Evolutionary conservation across 2,329 filamentous ascomycete genomes (phyloP).

Genomic region (Diplodia seriata): DNA sequence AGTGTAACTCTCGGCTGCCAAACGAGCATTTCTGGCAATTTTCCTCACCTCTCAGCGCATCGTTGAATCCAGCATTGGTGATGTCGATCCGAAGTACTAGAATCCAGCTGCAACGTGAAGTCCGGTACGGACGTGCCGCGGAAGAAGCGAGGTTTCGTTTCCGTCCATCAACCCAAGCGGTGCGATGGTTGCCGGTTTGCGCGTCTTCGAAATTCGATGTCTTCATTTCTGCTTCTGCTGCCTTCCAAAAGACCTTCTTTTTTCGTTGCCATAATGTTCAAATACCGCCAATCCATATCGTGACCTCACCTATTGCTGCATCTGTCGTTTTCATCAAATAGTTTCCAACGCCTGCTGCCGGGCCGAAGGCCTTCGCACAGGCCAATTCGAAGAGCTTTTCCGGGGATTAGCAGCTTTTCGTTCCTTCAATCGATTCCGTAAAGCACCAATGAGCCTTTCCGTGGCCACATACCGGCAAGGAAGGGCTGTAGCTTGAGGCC

Average conservation of each 20-base stretch:
- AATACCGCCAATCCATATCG: slow-evolving; percentile 23
- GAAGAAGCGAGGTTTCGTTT: neutral
- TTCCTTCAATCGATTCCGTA: neutral
- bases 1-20: neutral
- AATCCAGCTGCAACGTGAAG: neutral
- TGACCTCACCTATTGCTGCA: slow-evolving; percentile 24
- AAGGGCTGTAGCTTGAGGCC: neutral
- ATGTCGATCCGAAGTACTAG: neutral
- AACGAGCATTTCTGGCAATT: slow-evolving; percentile 6
- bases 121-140: neutral
- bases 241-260: slow-evolving; percentile 27
- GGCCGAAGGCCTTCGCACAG: neutral
- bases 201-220: slow-evolving; percentile 24
- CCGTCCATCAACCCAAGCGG: neutral
- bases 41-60: slow-evolving; percentile 6
- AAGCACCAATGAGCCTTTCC: slow-evolving; percentile 8
- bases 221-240: slow-evolving; percentile 30
- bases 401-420: neutral
- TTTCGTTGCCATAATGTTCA: slow-evolving; percentile 26
- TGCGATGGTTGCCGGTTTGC: neutral
- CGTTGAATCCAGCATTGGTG: neutral
- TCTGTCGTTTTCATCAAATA: slow-evolving; percentile 16
- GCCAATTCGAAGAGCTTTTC: slow-evolving; percentile 6
- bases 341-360: slow-evolving; percentile 17
- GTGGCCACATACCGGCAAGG: slow-evolving; percentile 1